These are phyloP conservation scores for Phyllosticta ampelicida DNA, from an alignment of 2,329 filamentous ascomycete genomes.

Conservation along the genomic window DNA sequence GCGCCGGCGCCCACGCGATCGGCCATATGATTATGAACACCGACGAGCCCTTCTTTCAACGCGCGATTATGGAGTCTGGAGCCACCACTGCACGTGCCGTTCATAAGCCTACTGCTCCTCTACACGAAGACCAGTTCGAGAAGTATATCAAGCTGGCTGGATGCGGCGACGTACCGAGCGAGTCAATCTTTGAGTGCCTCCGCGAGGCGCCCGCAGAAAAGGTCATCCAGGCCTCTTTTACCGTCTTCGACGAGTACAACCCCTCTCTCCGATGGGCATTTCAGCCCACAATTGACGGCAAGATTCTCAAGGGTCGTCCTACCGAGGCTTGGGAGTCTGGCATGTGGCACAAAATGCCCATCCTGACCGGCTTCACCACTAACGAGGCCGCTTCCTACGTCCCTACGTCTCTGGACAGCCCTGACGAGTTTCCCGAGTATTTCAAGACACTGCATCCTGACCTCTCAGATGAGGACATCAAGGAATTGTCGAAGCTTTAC, in stretches of 20 bases:
- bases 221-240: slow-evolving; percentile 31
- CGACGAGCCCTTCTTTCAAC: slow-evolving; percentile 34
- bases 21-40: slow-evolving; percentile 55
- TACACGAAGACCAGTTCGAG: slow-evolving; percentile 36
- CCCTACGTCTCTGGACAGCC: slow-evolving; percentile 36
- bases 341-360: slow-evolving; percentile 45
- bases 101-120: slow-evolving; percentile 26
- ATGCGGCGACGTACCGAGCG: slow-evolving; percentile 20
- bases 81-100: slow-evolving; percentile 38
- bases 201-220: slow-evolving; percentile 27
- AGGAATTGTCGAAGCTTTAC: slow-evolving; percentile 49
- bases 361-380: slow-evolving; percentile 60
- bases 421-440: slow-evolving; percentile 47
- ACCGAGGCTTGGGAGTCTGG: slow-evolving; percentile 48
- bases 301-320: slow-evolving; percentile 48
- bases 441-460: slow-evolving; percentile 52
- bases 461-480: slow-evolving; percentile 42
- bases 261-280: slow-evolving; percentile 46
- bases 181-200: slow-evolving; percentile 31
- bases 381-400: slow-evolving; percentile 61
- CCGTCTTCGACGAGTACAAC: slow-evolving; percentile 37
- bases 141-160: slow-evolving; percentile 30
- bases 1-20: slow-evolving; percentile 33
- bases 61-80: slow-evolving; percentile 38
- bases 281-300: slow-evolving; percentile 57